phyloP scores from a whole-genome alignment of 306 rosid genomes.

The Quillaja saponaria region DNA sequence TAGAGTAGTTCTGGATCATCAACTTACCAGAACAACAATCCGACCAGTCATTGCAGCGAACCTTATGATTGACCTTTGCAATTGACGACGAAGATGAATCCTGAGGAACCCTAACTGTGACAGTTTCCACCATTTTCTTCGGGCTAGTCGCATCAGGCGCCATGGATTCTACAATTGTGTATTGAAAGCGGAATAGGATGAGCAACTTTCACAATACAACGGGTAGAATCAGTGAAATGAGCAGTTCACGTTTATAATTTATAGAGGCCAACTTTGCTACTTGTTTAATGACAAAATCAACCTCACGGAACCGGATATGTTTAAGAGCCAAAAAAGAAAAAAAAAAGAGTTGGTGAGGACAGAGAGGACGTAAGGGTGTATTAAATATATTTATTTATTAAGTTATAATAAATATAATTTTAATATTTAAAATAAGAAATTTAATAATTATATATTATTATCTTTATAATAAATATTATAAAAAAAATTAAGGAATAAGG shows the following conservation, averaged over 20 bases:
- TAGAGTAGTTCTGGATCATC: constrained; percentile 33
- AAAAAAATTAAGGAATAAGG: too few species aligned
- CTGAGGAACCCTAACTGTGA: constrained; percentile 20
- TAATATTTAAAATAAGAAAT: too few species aligned
- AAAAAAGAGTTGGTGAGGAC: too few species aligned
- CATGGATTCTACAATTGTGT: constrained; percentile 45
- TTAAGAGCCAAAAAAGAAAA: too few species aligned
- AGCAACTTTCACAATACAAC: constrained; percentile 14
- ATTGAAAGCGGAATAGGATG: constrained; percentile 9
- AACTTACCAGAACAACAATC: constrained; percentile 14
- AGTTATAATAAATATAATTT: too few species aligned
- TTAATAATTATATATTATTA: too few species aligned
- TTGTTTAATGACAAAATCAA: too few species aligned
- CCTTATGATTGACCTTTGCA: neutral
- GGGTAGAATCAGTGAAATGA: constrained; percentile 26
- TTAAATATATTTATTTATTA: too few species aligned
- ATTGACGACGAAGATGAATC: constrained; percentile 2
- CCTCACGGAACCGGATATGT: too few species aligned
- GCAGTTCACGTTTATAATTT: neutral
- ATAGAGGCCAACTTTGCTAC: neutral
- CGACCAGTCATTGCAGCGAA: constrained; percentile 4
- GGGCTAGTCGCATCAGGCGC: constrained; percentile 19
- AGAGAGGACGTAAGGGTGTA: too few species aligned
- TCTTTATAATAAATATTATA: too few species aligned
- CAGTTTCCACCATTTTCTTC: constrained; percentile 24